Evolutionary conservation across 805 yeast species (phyloP), one percentile per base, ranked within the genome.

Genomic region (Wickerhamomyces bovis): DNA sequence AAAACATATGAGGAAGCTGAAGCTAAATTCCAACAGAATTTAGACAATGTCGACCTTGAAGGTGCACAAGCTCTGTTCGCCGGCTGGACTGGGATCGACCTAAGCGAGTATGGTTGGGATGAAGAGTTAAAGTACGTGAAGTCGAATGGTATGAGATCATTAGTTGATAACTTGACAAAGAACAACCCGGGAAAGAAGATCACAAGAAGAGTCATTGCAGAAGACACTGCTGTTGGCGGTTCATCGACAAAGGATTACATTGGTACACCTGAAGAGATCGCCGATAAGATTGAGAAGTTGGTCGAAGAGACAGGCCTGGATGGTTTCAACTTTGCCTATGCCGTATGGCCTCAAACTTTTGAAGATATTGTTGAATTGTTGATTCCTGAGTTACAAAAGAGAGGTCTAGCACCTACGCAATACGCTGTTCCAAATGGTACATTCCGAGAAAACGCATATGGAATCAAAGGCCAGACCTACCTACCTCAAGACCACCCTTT

Each of bases 11-110:
- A 69, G 46, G 70, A 64, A 48, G 74, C 74, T 3, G 57, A 47
- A 33, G 58, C 47, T 5, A 69, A 69, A 46, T 63, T 55, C 45
- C 52, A 60, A 26, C 62, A 66, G 13, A 64, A 44, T 44, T 56
- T 35, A 41, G 52, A 57, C 42, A 45, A 47, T n/a, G 62, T 60
- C 43, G 65, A 63, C 10, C 65, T 60, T 44, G 72, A 67, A 42
- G 71, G 70, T n/a, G 68, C 67, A 3, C 68, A 67, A 44, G 70
- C 68, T 1, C 52, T 68, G 13, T 67, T 70, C 46, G 58, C 71
- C 36, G 73, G 73, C 10, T 66, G 71, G 68, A 67, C 71, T 4
- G 73, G 72, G 2, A 58, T 69, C 43, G 73, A 70, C 44, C 55
- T 70, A 30, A 59, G 65, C 23, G 53, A 64, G 38, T 68, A 54